Percentiles rank a stretch among this genome's conserved stretches.
Conservation (phyloP, 1,284 basidiomycete genomes). For the Macrocybe sp. region DNA sequence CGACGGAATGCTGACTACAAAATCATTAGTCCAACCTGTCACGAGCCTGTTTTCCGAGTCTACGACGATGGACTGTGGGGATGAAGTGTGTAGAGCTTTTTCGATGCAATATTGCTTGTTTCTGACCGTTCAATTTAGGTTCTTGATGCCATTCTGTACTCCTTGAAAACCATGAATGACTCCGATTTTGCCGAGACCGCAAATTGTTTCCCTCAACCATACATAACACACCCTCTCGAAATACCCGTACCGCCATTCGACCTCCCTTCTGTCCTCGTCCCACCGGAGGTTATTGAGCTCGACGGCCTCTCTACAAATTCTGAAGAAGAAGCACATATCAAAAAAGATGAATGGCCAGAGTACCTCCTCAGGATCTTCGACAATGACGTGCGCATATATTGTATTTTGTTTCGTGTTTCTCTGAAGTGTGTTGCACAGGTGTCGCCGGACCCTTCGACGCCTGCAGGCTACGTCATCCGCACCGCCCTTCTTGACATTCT, state of each 20-base stretch:
- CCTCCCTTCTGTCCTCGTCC: conserved; percentile 77
- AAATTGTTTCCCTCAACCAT: conserved; percentile 65
- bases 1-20: conserved; percentile 51
- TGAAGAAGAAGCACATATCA: conserved; percentile 61
- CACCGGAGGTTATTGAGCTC: conserved; percentile 81
- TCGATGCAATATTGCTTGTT: conserved; percentile 1
- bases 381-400: conserved; percentile 52
- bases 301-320: conserved; percentile 61
- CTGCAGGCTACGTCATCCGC: conserved; percentile 78
- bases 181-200: conserved; percentile 51
- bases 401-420: background rate
- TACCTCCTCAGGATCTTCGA: conserved; percentile 73
- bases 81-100: conserved; percentile 44
- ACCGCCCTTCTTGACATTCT: conserved; percentile 79
- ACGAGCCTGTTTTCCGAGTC: conserved; percentile 43
- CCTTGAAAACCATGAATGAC: conserved; percentile 49
- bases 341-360: conserved; percentile 77
- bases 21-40: conserved; percentile 59
- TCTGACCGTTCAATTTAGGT: conserved; percentile 35
- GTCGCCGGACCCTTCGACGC: conserved; percentile 69
- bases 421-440: conserved; percentile 40
- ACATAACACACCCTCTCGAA: conserved; percentile 45
- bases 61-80: conserved; percentile 40
- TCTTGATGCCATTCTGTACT: conserved; percentile 56
- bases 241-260: conserved; percentile 50